Base-by-base conservation (phyloP, 495 filamentous ascomycete genomes). In the Parathielavia appendiculata region DNA sequence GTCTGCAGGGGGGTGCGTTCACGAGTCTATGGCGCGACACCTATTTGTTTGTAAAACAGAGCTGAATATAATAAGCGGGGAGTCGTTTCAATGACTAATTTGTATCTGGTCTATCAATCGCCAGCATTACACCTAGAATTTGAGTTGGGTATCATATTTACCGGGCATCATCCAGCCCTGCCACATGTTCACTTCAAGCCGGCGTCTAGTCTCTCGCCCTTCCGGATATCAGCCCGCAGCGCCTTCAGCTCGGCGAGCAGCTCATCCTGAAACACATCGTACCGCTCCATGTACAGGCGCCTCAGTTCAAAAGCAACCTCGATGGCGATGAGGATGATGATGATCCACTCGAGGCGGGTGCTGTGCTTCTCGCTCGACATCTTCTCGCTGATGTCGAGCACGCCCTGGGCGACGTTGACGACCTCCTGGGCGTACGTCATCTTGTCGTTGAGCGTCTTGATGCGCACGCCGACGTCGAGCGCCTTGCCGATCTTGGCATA, bases 381-480 rank as follows among this genome's bases (percentile, higher is more conserved):
- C 69, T 97, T 90, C 56, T 95, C 79, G 20, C 95, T 76, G n/a
- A 97, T 91, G 61, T 84, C 89, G 13, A 93, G 89, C 68, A 97
- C 97, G 57, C 96, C 88, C 56, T 95, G 80, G 16, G 97, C 76
- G 13, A 97, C 91, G 60, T 79, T 88, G 12, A 93, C 92, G 65
- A 97, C 97, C 68, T 97, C 93, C 65, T 91, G 89, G 1, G 91
- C 93, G 75, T 97, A 97, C 66, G 96, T 92, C 83, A 98, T 92
- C 76, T 92, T 95, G 75, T 92, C 89, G 71, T 98, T 98, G 63
- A 97, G 73, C 22, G 88, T 83, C 64, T 89, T 89, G 76, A 98
- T 97, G 39, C 93, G 82, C 38, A 92, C 87, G n/a, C 89, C 86
- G 14, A 96, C 91, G 73, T 97, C 95, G 54, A 98, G 78, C 1